These are phyloP conservation scores for Pythium phragmitis DNA, from an alignment of 352 stramenopile genomes.

Conservation along the genomic window DNA sequence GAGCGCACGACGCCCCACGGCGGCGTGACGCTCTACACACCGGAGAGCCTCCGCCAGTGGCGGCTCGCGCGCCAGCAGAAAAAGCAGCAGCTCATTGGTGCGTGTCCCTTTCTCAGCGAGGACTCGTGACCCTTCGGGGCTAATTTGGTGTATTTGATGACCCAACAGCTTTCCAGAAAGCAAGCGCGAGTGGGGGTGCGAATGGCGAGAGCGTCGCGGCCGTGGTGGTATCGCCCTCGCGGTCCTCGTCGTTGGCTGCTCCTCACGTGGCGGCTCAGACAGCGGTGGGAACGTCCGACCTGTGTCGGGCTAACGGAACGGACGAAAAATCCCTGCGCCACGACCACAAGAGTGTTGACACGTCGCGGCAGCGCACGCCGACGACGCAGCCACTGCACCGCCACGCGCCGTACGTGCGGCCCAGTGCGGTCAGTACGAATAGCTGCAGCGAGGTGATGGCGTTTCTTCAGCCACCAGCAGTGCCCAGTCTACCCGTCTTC, in stretches of 20 bases:
- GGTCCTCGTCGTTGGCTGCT: too few relatives aligned
- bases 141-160: too few relatives aligned
- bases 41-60: constrained; percentile 23
- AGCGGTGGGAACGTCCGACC: background rate
- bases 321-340: background rate
- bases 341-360: background rate
- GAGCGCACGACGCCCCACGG: background rate
- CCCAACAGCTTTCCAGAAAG: too few relatives aligned
- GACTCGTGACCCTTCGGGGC: too few relatives aligned
- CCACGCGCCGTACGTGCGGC: constrained; percentile 5
- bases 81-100: constrained; percentile 7
- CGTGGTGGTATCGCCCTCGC: too few relatives aligned
- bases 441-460: background rate
- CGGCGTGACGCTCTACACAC: constrained; percentile 16
- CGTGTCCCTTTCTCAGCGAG: too few relatives aligned
- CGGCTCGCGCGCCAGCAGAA: constrained; percentile 18
- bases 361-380: background rate
- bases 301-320: background rate
- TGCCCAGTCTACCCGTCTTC: background rate
- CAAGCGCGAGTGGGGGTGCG: too few relatives aligned
- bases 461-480: background rate
- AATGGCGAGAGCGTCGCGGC: too few relatives aligned
- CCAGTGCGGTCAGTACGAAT: too few relatives aligned
- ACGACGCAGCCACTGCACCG: background rate
- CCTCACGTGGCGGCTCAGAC: background rate